Conservation (phyloP, 164 flowering plant species). For the Brasenia schreberi region DNA sequence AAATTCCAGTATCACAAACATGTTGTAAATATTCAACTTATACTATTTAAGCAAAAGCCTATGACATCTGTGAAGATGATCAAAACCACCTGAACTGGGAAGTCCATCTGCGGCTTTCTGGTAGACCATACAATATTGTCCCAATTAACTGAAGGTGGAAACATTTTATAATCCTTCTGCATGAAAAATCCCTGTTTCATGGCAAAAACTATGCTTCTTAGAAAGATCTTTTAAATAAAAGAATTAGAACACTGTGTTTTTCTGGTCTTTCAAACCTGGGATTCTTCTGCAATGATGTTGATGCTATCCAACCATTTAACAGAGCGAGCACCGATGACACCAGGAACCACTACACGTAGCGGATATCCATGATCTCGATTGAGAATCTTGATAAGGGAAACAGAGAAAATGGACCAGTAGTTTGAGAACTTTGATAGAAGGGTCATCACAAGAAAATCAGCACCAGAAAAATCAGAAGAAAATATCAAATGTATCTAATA, state of each 20-base stretch:
- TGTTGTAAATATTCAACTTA: too few species aligned
- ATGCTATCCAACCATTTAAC: slow-evolving; percentile 93
- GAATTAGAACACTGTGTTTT: not conserved
- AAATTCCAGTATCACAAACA: too few species aligned
- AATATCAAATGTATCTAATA: too few species aligned
- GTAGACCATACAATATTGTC: slow-evolving; percentile 85
- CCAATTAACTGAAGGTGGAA: slow-evolving; percentile 97
- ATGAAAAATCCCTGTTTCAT: slow-evolving; percentile 83
- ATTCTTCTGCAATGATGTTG: slow-evolving; percentile 64
- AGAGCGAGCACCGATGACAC: slow-evolving; percentile 96
- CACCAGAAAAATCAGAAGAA: not conserved
- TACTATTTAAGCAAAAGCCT: not conserved
- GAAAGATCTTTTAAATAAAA: not conserved
- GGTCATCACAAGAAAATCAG: not conserved
- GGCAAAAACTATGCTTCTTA: slow-evolving; percentile 3
- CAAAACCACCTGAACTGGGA: slow-evolving; percentile 81
- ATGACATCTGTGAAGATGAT: not conserved
- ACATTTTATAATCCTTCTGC: slow-evolving; percentile 99
- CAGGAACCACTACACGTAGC: slow-evolving; percentile 79
- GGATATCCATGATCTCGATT: slow-evolving; percentile 99
- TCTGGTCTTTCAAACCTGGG: slow-evolving; percentile 45
- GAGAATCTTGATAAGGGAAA: slow-evolving; percentile 35
- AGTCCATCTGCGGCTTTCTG: slow-evolving; percentile 89
- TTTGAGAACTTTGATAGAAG: not conserved
- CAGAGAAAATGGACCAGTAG: not conserved